A percentile compares a stretch with the other conserved stretches of the same genome.
Conservation (phyloP, 1,139 yeast species). For the Suhomyces bribrorum region DNA sequence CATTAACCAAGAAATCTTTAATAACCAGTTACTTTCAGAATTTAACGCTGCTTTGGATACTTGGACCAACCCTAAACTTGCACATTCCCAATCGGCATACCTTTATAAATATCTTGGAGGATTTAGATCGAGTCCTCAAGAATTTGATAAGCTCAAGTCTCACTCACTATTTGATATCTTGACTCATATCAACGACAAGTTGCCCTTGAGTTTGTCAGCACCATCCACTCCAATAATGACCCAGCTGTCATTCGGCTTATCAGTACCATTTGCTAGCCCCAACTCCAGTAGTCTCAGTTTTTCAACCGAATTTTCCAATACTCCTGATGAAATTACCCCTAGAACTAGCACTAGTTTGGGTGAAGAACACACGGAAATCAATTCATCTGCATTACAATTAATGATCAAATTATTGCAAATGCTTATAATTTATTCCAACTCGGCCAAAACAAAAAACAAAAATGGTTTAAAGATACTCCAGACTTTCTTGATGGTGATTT, state of each 20-base stretch:
- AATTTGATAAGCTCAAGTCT: conserved; percentile 37
- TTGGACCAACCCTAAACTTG: conserved; percentile 29
- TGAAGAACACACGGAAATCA: conserved; percentile 11
- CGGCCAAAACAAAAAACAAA: conserved; percentile 34
- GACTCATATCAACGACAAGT: conserved; percentile 41
- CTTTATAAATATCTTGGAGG: conserved; percentile 26
- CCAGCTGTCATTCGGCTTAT: conserved; percentile 17
- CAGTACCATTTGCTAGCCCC: conserved; percentile 7
- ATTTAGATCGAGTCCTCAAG: conserved; percentile 26
- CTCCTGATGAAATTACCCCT: conserved; percentile 8
- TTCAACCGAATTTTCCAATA: conserved; percentile 4
- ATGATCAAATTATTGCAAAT: conserved; percentile 36
- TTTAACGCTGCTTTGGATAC: conserved; percentile 28
- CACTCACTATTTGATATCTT: conserved; percentile 37
- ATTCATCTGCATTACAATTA: conserved; percentile 33
- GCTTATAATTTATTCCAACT: conserved; percentile 38
- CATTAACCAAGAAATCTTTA: conserved; percentile 36
- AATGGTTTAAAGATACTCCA: conserved; percentile 36
- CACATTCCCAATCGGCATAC: conserved; percentile 14
- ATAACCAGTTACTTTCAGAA: conserved; percentile 26
- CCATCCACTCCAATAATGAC: conserved; percentile 44
- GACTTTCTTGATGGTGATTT: conserved; percentile 36
- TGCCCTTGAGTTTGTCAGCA: conserved; percentile 48
- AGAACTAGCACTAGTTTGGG: conserved; percentile 12
- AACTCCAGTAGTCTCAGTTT: conserved; percentile 7